Evolutionary conservation across 768 basidiomycete species (phyloP), one percentile per base, ranked within the genome.

Genomic region (Vararia minispora): DNA sequence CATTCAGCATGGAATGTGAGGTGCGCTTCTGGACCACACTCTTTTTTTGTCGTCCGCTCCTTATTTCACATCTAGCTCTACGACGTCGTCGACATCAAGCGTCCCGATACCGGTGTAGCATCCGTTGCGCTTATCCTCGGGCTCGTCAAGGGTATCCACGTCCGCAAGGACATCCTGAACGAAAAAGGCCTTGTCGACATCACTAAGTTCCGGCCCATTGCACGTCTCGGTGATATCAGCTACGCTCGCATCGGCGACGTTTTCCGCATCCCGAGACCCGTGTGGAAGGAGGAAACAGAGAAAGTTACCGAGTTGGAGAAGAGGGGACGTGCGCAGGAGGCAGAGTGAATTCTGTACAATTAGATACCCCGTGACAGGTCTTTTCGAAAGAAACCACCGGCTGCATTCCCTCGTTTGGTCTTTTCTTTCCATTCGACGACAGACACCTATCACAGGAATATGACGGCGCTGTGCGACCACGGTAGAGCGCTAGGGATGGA

Each of bases 1-100:
- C 66, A 3, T 66, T 69, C 50, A 64, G 62, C 46, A 63, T 68
- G 64, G 67, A 68, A 46, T 68, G 66, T 46, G 64, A 65, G 38
- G 61, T 61, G 33, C 18, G 47, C 35, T 12, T 18, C 17, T 14
- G 25, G 26, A 21, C 18, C 9, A 23, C 14, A 10, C 21, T 4
- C 14, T 16, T 6, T 11, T 17, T 8, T 28, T 14, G 32, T 18
- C 17, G 26, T 25, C 18, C 6, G 6, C 25, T 14, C 31, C 17
- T 17, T 10, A 37, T 17, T 21, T 26, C 22, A 35, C 14, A n/a
- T 12, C 17, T 10, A 8, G 33, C 12, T 67, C 14, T 57, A 51
- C 42, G 53, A 67, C 32, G 44, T 50, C 0, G 41, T 56, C 20
- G 58, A 62, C 18, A 58, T 67, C 47, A 35, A 42, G 14, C 50